These are phyloP conservation scores for Lactarius sp. DNA, from an alignment of 768 basidiomycete genomes.

Conservation along the genomic window DNA sequence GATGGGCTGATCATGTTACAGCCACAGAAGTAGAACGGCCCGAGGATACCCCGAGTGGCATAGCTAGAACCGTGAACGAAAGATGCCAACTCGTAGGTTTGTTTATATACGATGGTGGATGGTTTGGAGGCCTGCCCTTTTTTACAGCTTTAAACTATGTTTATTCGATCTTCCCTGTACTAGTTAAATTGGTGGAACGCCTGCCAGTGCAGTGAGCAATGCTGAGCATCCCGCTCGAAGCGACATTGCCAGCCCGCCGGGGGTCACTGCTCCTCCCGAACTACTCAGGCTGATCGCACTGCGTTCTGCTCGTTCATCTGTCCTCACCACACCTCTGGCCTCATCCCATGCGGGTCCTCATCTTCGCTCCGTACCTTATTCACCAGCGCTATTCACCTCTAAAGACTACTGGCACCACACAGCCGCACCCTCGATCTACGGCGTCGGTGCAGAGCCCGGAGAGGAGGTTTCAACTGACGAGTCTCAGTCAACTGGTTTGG, in stretches of 20 bases:
- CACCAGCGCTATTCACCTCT: conserved; percentile 48
- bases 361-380: conserved; percentile 52
- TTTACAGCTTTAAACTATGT: conserved; percentile 6
- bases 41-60: conserved; percentile 71
- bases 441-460: conserved; percentile 66
- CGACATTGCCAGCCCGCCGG: neutral
- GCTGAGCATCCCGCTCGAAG: no score
- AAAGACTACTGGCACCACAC: conserved; percentile 35
- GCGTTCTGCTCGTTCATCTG: conserved; percentile 29
- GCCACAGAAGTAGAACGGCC: conserved; percentile 79
- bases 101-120: conserved; percentile 10
- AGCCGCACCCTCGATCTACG: conserved; percentile 61
- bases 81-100: conserved; percentile 21
- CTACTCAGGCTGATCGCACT: conserved; percentile 24
- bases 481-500: conserved; percentile 92
- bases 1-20: conserved; percentile 78
- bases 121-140: conserved; percentile 2
- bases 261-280: conserved; percentile 16
- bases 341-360: conserved; percentile 13
- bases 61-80: conserved; percentile 43
- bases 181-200: neutral
- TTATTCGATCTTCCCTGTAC: conserved; percentile 13
- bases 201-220: no score
- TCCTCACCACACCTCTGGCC: conserved; percentile 12
- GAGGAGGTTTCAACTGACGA: conserved; percentile 71